Evolutionary conservation across 169 alveolate species (phyloP), one percentile per base, ranked within the genome.

Genomic region (Babesia gibsoni): DNA sequence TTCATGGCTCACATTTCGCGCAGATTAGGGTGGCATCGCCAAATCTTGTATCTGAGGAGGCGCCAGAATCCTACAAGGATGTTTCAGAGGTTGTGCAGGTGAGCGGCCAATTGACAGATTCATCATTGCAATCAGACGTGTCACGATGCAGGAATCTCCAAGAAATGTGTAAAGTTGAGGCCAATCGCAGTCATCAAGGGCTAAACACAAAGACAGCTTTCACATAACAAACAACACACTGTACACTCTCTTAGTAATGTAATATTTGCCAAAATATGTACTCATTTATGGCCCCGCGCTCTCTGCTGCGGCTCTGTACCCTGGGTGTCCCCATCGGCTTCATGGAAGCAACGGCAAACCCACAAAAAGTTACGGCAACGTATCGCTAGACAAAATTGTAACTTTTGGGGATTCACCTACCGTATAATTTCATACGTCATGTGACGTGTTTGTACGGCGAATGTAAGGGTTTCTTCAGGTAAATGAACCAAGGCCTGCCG

Each of bases 141-240:
- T 57, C 96, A 92, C 65, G 93, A 81, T 6, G 94, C 95, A 8
- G 96, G 96, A 30, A 89, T 92, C 61, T 90, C 95, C 22, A 69
- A 84, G 52, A 92, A 90, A 65, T 89, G 92, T 50, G 89, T 88
- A 74, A 89, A 89, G 64, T 79, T 92, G 32, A 61, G 89, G 69
- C 96, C 96, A 1, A 70, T 92, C n/a, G 96, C 95, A 4, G 95
- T 92, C 23, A 90, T 92, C 58, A 92, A 92, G 83, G 96, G 96
- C 18, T 92, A 56, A 73, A 9, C n/a, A 45, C 5, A 1, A 4
- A 4, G 6, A 52, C 37, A 29, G 1, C 27, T 43, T 16, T 20
- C 41, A 29, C 29, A 6, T 20, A 25, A 6, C 49, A 45, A 25
- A 45, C 52, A 45, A 20, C 49, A 22, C 49, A 41, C 49, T 1